Evolutionary conservation across 257 asterid species (phyloP).

Genomic region (Forsythia viridissima): DNA sequence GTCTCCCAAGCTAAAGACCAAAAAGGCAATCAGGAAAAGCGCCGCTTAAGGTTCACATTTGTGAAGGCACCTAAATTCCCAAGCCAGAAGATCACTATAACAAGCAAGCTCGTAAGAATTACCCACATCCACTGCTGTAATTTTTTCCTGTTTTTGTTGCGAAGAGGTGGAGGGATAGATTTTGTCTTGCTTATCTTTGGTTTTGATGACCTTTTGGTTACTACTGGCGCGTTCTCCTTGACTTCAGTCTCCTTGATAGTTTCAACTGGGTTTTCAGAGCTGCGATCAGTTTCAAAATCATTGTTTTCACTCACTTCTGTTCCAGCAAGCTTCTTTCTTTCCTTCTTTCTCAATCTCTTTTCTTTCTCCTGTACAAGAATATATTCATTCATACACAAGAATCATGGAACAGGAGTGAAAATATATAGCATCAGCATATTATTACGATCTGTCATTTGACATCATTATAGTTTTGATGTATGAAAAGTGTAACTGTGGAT

Average conservation of each 20-base stretch:
- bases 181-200: constrained; percentile 63
- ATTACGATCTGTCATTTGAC: not conserved
- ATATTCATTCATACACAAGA: constrained; percentile 17
- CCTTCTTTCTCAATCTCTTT: constrained; percentile 87
- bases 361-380: constrained; percentile 67
- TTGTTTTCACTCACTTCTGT: constrained; percentile 43
- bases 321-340: constrained; percentile 60
- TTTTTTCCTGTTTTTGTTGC: constrained; percentile 69
- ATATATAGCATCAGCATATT: not conserved
- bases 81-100: constrained; percentile 61
- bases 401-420: not conserved
- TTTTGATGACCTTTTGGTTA: constrained; percentile 46
- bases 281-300: constrained; percentile 38
- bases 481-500: not conserved
- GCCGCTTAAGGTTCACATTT: constrained; percentile 45
- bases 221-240: constrained; percentile 35
- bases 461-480: not conserved
- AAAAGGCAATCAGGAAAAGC: constrained; percentile 21
- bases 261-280: constrained; percentile 45
- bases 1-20: constrained; percentile 3
- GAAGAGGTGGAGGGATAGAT: constrained; percentile 77
- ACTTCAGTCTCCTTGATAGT: constrained; percentile 45
- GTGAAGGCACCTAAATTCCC: constrained; percentile 77
- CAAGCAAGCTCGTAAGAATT: constrained; percentile 39
- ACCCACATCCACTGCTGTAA: constrained; percentile 91